These are phyloP conservation scores for Adiantum capillusveneris DNA, from an alignment of 75 land plant genomes.

Conservation along the genomic window DNA sequence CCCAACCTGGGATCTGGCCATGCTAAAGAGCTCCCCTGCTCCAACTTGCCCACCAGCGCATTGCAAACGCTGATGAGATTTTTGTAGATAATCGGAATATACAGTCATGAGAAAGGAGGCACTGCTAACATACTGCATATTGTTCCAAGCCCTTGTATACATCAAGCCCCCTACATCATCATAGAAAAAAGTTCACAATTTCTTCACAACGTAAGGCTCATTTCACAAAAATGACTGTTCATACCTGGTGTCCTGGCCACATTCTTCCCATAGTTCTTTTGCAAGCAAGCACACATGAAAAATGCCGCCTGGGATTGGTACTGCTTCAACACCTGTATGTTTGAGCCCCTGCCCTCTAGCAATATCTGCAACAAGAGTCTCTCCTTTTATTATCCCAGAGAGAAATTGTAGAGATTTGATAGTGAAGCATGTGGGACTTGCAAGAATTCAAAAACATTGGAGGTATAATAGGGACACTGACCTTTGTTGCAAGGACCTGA, in stretches of 20 bases:
- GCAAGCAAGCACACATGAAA: constrained; percentile 44
- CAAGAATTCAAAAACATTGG: constrained; percentile 1
- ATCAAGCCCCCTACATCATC: constrained; percentile 48
- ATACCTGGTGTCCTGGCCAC: constrained; percentile 48
- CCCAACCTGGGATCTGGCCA: constrained; percentile 37
- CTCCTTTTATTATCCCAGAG: background rate
- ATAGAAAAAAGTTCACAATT: too few relatives aligned
- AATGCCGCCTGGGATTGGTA: constrained; percentile 43
- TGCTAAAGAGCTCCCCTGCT: constrained; percentile 25
- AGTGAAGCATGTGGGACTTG: too few relatives aligned
- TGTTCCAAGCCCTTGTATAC: constrained; percentile 75
- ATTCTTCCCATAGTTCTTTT: constrained; percentile 39
- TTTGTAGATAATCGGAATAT: constrained; percentile 52
- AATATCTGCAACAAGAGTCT: constrained; percentile 4
- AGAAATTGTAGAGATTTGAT: too few relatives aligned
- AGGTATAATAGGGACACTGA: constrained; percentile 9
- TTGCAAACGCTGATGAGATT: constrained; percentile 14
- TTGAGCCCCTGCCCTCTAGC: constrained; percentile 3
- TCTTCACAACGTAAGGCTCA: too few relatives aligned
- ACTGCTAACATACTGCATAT: constrained; percentile 79
- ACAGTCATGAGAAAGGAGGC: constrained; percentile 65
- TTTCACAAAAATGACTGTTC: too few relatives aligned
- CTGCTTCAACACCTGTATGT: constrained; percentile 14
- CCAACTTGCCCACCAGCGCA: constrained; percentile 24
- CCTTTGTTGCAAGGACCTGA: constrained; percentile 61